A percentile compares a stretch with the other conserved stretches of the same genome.
phyloP scores from a whole-genome alignment of 2,329 filamentous ascomycete species.

The Sphaerulina vaccinii region DNA sequence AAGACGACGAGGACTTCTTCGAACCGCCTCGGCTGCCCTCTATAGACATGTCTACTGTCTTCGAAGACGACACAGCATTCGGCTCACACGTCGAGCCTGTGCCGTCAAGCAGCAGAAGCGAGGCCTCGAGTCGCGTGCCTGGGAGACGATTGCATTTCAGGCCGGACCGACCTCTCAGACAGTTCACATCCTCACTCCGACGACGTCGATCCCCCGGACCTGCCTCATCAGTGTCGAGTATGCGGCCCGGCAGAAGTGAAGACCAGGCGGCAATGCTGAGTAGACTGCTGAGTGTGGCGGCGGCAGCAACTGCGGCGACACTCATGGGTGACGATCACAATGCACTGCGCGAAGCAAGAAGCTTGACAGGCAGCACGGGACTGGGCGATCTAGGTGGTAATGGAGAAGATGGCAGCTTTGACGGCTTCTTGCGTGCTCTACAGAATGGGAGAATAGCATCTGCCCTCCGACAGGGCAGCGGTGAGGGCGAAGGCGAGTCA shows the following conservation, averaged over 20 bases:
- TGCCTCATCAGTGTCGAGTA: slow-evolving; percentile 22
- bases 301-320: slow-evolving; percentile 63
- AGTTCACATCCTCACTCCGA: slow-evolving; percentile 48
- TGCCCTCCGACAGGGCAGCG: slow-evolving; percentile 49
- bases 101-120: slow-evolving; percentile 24
- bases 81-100: slow-evolving; percentile 24
- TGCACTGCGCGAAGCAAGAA: slow-evolving; percentile 55
- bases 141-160: slow-evolving; percentile 32
- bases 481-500: slow-evolving; percentile 40
- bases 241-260: slow-evolving; percentile 50
- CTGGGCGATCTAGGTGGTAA: slow-evolving; percentile 41
- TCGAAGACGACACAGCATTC: slow-evolving; percentile 40
- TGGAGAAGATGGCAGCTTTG: slow-evolving; percentile 61
- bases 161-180: slow-evolving; percentile 40
- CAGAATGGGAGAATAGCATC: slow-evolving; percentile 61
- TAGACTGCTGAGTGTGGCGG: slow-evolving; percentile 61
- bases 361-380: slow-evolving; percentile 45
- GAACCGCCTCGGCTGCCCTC: slow-evolving; percentile 34
- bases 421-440: slow-evolving; percentile 62
- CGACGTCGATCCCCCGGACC: slow-evolving; percentile 51
- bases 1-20: slow-evolving; percentile 22
- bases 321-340: slow-evolving; percentile 61
- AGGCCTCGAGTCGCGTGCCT: slow-evolving; percentile 32
- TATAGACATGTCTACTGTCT: slow-evolving; percentile 33
- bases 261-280: slow-evolving; percentile 64